Conservation (phyloP, 2,329 filamentous ascomycete genomes). For the Scedosporium aurantiacum region DNA sequence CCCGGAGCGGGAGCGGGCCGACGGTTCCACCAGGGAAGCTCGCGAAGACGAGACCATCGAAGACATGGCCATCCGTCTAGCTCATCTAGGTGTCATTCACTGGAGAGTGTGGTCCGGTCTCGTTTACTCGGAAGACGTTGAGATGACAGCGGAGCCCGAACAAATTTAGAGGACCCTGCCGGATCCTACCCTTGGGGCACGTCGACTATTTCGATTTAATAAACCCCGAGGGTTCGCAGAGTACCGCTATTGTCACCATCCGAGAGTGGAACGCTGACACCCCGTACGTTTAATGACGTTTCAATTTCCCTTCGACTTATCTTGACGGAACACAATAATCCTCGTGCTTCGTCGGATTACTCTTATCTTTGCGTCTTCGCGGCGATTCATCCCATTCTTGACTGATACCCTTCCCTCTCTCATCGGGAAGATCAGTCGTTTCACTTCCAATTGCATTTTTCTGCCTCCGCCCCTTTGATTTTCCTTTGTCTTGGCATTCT, state of each 20-base stretch:
- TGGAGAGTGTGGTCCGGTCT: constrained; percentile 81
- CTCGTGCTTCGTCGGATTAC: background rate
- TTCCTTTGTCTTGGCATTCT: background rate
- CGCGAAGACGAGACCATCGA: constrained; percentile 44
- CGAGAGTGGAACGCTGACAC: no score
- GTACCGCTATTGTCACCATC: no score
- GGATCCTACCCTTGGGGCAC: background rate
- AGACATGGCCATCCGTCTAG: constrained; percentile 65
- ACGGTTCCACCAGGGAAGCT: constrained; percentile 26
- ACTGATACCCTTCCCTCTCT: no score
- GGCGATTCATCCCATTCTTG: background rate
- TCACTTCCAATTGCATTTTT: background rate
- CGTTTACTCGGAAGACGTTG: constrained; percentile 44
- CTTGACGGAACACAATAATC: background rate
- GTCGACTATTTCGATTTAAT: background rate
- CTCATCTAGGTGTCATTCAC: constrained; percentile 75
- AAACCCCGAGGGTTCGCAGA: background rate
- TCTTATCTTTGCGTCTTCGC: background rate
- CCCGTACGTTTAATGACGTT: no score
- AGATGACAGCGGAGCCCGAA: background rate
- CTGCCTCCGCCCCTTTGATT: background rate
- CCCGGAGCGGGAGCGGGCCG: constrained; percentile 13
- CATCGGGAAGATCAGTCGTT: background rate
- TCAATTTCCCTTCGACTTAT: no score
- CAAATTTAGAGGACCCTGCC: background rate